These are phyloP conservation scores for Dactylis glomerata DNA, from an alignment of 176 grass and related monocot genomes.

Conservation along the genomic window DNA sequence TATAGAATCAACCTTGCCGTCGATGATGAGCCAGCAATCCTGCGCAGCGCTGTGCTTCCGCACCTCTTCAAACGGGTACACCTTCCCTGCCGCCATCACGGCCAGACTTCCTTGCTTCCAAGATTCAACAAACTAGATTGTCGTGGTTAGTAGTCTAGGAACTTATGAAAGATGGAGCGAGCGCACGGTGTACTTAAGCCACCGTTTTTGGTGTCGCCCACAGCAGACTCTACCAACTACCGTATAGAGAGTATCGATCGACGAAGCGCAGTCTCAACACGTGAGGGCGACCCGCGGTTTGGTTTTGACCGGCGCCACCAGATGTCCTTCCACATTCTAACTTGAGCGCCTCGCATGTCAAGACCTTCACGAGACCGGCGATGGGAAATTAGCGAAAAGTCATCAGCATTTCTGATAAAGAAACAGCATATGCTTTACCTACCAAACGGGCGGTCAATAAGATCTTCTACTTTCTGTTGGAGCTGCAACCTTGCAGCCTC, in stretches of 20 bases:
- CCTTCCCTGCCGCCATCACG: slow-evolving; percentile 54
- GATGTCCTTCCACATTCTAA: too few relatives aligned
- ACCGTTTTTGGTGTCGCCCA: too few relatives aligned
- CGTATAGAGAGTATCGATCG: too few relatives aligned
- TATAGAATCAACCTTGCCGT: slow-evolving; percentile 48
- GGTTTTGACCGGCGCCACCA: slow-evolving; percentile 5
- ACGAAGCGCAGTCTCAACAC: not conserved
- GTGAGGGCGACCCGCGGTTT: not conserved
- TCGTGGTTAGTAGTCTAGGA: too few relatives aligned
- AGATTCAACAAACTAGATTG: not conserved
- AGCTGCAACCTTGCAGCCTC: too few relatives aligned
- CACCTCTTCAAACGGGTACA: slow-evolving; percentile 64
- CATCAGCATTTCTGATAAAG: not conserved
- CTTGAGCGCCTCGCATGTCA: not conserved
- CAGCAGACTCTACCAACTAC: not conserved
- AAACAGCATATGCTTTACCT: not conserved
- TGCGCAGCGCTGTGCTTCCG: slow-evolving; percentile 46
- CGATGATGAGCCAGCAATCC: slow-evolving; percentile 88
- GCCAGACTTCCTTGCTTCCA: not conserved
- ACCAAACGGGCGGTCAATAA: not conserved
- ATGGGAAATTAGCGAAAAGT: not conserved
- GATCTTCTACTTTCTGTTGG: too few relatives aligned
- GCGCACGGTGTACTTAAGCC: not conserved
- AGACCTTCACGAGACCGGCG: not conserved
- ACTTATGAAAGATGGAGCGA: too few relatives aligned